Evolutionary conservation across 75 land plant species (phyloP).

Genomic region (Selaginella moellendorffii): DNA sequence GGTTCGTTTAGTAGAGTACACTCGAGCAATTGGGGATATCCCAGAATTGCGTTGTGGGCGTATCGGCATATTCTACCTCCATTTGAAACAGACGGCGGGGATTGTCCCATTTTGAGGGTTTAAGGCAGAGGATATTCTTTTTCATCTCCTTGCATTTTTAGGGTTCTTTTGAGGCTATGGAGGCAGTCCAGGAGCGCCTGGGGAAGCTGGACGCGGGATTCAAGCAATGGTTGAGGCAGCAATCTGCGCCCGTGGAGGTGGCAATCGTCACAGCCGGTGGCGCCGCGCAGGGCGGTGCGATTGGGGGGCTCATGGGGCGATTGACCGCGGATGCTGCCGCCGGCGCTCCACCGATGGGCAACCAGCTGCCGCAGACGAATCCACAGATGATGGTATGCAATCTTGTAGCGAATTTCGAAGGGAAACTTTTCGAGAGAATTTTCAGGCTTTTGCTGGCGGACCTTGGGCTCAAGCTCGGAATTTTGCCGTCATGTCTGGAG

Average conservation of each 20-base stretch:
- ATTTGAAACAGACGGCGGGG: not conserved
- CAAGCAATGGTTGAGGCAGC: slow-evolving; percentile 51
- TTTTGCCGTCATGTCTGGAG: slow-evolving; percentile 94
- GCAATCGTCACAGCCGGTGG: slow-evolving; percentile 50
- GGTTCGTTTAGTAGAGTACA: too few relatives aligned
- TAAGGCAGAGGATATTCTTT: too few relatives aligned
- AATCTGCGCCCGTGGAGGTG: slow-evolving; percentile 67
- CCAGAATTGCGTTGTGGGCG: not conserved
- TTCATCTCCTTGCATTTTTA: too few relatives aligned
- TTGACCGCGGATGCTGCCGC: slow-evolving; percentile 31
- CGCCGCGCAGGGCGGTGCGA: slow-evolving; percentile 67
- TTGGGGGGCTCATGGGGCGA: slow-evolving; percentile 79
- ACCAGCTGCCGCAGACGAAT: not conserved
- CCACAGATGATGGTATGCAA: not conserved
- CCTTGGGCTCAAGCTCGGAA: slow-evolving; percentile 85
- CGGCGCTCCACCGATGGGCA: not conserved
- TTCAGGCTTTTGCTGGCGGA: slow-evolving; percentile 80
- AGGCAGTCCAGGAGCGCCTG: slow-evolving; percentile 20
- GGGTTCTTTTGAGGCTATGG: not conserved
- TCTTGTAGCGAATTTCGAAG: not conserved
- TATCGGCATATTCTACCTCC: not conserved
- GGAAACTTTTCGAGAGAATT: not conserved
- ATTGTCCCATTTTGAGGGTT: not conserved
- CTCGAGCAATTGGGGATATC: not conserved
- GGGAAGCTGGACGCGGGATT: slow-evolving; percentile 44